Base-by-base conservation (phyloP, 2,329 filamentous ascomycete genomes). In the Sclerotinia trifoliorum region DNA sequence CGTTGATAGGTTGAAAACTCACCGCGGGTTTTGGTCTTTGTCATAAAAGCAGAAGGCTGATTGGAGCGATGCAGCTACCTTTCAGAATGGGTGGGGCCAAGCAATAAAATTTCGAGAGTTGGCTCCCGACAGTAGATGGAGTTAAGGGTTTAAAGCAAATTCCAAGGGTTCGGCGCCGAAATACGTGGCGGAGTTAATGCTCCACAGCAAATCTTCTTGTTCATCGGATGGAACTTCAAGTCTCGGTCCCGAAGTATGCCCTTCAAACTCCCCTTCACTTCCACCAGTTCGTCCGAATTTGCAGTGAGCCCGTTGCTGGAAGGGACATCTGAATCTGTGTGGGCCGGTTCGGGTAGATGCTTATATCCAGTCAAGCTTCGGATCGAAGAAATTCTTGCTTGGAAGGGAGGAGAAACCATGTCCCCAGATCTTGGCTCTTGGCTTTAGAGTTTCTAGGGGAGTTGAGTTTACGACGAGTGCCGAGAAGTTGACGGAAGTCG, bases 361-460 rank as follows among this genome's bases (percentile, higher is more conserved):
- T 54, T 54, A 54, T 32, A 55, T 35, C 17, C 5, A 61, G 21
- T 24, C 42, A 46, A 46, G 58, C 46, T 35, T 55, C 11, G 8
- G 26, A 11, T 10, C 19, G 15, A n/a, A n/a, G 44, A 13, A 61
- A 49, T 15, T 15, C 15, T 48, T 46, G 10, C 15, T 29, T 2
- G 29, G 15, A 11, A 57, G 39, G 11, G 39, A 42, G 11, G 39
- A 15, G 11, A 42, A 15, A 11, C 48, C 19, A 19, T 15, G 8
- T 51, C 58, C 44, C 46, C 46, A 17, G 46, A 51, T 49, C 58
- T 62, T 61, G 44, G 58, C 58, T 48, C 57, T 61, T 61, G 57
- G 42, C 44, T 61, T 32, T 1, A n/a, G 26, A 17, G 15, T n/a
- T 48, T 32, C 11, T 5, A 21, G 26, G 39, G 7, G 6, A 58